Base-by-base conservation (phyloP, 805 yeast species). In the Nakazawaea holstii region DNA sequence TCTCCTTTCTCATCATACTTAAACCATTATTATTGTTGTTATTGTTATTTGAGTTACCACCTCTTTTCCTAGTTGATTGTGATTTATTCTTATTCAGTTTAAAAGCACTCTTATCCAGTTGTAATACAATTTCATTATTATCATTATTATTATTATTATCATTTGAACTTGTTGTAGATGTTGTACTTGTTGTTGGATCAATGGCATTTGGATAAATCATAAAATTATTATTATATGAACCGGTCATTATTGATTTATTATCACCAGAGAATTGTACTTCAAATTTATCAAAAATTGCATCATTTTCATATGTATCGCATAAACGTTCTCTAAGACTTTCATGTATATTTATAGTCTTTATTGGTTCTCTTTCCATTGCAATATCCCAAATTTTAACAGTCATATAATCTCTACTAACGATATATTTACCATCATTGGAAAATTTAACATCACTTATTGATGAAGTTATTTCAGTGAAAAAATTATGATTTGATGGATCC, bases 371-470 rank as follows among this genome's bases (percentile, higher is more conserved):
- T 68, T 94, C 97, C 99, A 94, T 94, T 54, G 89, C 89, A 52
- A 94, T 77, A 72, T 94, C 99, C 99, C 99, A 94, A 56, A 94
- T 85, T 68, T 94, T 94, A 31, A 92, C 96, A 9, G 97, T 88
- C 87, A 94, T 80, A 66, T 94, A 94, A 73, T 94, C 99, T 63
- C 99, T 82, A 37, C 95, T 81, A n/a, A 92, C 96, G 62, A 94
- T 87, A 67, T 94, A 90, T 58, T 94, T 78, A 39, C 99, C 99
- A 66, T 92, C 88, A 48, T 83, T 78, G 57, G 94, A 80, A 65
- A 94, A 94, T 65, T 90, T 87, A 49, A 91, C 95, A 70, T 94
- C 99, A 29, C 95, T 83, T 50, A 94, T 94, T 39, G 94, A 83
- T 33, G 95, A 83, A 1, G 98, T 94, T 65, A 94, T 94, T 66